A percentile compares a stretch with the other conserved stretches of the same genome.
Evolutionary conservation across 306 rosid genomes (phyloP).

Genomic region (Prunus campanulata): DNA sequence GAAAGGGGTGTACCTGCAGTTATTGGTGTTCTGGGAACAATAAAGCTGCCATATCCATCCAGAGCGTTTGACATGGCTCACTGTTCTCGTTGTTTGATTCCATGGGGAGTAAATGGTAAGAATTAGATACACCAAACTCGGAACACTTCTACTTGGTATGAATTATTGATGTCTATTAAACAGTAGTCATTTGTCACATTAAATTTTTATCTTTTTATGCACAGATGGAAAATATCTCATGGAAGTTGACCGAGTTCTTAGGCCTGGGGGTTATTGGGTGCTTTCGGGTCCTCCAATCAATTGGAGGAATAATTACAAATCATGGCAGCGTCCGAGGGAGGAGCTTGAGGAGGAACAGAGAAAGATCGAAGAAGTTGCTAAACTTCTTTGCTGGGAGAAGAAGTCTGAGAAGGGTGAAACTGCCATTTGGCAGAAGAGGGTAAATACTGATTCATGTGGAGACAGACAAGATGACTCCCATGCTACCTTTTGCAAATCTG

Average conservation of each 20-base stretch:
- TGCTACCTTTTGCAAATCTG: slow-evolving; percentile 54
- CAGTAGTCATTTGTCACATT: background rate
- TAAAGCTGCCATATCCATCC: slow-evolving; percentile 87
- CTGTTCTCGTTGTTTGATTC: slow-evolving; percentile 97
- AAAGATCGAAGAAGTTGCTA: slow-evolving; percentile 76
- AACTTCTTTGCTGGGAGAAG: slow-evolving; percentile 97
- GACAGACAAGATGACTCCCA: slow-evolving; percentile 58
- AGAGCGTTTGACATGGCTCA: slow-evolving; percentile 98
- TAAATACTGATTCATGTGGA: slow-evolving; percentile 64
- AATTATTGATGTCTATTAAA: background rate
- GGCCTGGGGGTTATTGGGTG: slow-evolving; percentile 99
- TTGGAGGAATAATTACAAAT: slow-evolving; percentile 70
- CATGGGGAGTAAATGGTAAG: slow-evolving; percentile 91
- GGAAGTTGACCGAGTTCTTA: slow-evolving; percentile 96
- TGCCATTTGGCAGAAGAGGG: slow-evolving; percentile 83
- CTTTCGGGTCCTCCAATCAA: slow-evolving; percentile 96
- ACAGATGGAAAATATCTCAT: slow-evolving; percentile 81
- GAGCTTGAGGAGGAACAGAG: slow-evolving; percentile 84
- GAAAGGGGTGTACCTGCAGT: slow-evolving; percentile 96
- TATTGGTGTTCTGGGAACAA: slow-evolving; percentile 86
- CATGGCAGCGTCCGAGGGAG: slow-evolving; percentile 89
- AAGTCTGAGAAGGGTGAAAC: slow-evolving; percentile 77
- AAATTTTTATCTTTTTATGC: background rate
- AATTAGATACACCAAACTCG: slow-evolving; percentile 5
- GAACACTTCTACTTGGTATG: background rate